Conservation (phyloP, 495 filamentous ascomycete genomes). For the Penicillium waksmanii region DNA sequence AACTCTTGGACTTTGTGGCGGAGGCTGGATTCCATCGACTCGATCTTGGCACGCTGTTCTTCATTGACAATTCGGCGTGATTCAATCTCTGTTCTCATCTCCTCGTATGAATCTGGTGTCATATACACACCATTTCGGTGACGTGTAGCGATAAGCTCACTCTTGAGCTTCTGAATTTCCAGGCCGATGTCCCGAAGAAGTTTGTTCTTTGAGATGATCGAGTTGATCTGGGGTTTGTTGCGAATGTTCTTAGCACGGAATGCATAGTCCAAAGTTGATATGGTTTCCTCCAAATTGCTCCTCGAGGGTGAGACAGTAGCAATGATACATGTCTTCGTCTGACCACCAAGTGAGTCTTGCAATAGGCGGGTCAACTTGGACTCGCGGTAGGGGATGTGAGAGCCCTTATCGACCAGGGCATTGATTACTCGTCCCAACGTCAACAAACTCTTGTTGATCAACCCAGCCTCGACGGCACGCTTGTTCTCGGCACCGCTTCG, state of each 20-base stretch:
- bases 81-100: conserved; percentile 87
- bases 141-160: conserved; percentile 88
- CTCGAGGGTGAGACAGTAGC: conserved; percentile 93
- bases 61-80: conserved; percentile 89
- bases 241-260: conserved; percentile 98
- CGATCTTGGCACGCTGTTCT: conserved; percentile 89
- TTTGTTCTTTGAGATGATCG: conserved; percentile 87
- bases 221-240: conserved; percentile 96
- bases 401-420: conserved; percentile 86
- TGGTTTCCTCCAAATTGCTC: conserved; percentile 95
- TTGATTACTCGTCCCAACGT: conserved; percentile 98
- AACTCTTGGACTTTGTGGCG: conserved; percentile 91
- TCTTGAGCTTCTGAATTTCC: conserved; percentile 94
- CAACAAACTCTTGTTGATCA: conserved; percentile 97
- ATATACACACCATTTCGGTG: conserved; percentile 96
- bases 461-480: conserved; percentile 88
- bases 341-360: conserved; percentile 94
- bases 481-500: conserved; percentile 97
- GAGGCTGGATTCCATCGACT: conserved; percentile 86
- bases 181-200: conserved; percentile 84
- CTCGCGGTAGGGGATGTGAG: conserved; percentile 93
- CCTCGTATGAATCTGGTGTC: conserved; percentile 79
- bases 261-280: conserved; percentile 95
- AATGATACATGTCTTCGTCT: conserved; percentile 98
- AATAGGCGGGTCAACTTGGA: conserved; percentile 93